Evolutionary conservation across 2,329 filamentous ascomycete genomes (phyloP), one percentile per base, ranked within the genome.

Genomic region (Shiraia sp.): DNA sequence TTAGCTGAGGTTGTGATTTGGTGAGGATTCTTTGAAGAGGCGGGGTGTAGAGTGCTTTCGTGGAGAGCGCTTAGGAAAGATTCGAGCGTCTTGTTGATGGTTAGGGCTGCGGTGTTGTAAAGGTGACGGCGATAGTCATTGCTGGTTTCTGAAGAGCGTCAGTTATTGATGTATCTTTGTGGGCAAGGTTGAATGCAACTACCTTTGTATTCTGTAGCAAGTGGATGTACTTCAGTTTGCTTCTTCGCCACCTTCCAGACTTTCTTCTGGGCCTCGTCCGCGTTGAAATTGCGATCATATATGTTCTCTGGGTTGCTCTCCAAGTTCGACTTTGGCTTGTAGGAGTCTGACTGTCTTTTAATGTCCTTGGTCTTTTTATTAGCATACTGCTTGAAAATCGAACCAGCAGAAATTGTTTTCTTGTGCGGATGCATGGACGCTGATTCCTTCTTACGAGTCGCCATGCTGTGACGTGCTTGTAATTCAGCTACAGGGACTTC

Each of bases 161-260:
- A 15, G n/a, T 62, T 19, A 64, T 51, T 15, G 19, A 6, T 16
- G 14, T 10, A 2, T 1, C 4, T 14, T 10, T 25, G 8, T 17
- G 10, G 13, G 23, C 3, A 10, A 29, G 16, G n/a, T 12, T 7
- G 12, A 16, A 7, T 6, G n/a, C 10, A 22, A 13, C 14, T 45
- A 63, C 67, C 57, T 43, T 57, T 61, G 49, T 68, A 69, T 2
- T 40, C 47, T 8, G 53, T 24, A 22, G 51, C 57, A 6, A 69
- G 48, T 2, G 61, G 54, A 37, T 68, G 61, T 28, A 42, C 32
- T 6, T 44, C 41, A 6, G 36, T 28, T 7, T 33, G 50, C 36
- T 39, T 49, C 14, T 23, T 40, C 1, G 25, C 32, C 12, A 9
- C 36, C 5, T 32, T 46, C 25, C n/a, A n/a, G 12, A 12, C 38